A percentile compares a stretch with the other conserved stretches of the same genome.
Evolutionary conservation across 768 basidiomycete genomes (phyloP).

Genomic region (Suillus tomentosus): DNA sequence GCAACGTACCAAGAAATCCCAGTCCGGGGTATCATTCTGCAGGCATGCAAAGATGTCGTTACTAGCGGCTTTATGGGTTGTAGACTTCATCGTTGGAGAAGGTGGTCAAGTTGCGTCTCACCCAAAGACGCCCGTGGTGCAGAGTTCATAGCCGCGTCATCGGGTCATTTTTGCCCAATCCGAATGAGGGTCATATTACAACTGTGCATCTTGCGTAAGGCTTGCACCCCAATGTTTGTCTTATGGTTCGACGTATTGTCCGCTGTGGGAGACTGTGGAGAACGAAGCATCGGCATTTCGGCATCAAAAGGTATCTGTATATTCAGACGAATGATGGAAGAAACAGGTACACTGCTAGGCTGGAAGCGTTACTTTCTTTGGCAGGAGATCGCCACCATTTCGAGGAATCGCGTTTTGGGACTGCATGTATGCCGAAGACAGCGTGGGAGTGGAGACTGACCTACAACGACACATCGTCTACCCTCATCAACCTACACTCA

Average conservation of each 20-base stretch:
- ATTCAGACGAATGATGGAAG: conserved; percentile 5
- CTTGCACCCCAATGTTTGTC: conserved; percentile 28
- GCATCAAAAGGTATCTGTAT: conserved; percentile 15
- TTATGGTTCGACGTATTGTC: conserved; percentile 28
- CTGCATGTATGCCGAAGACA: neutral
- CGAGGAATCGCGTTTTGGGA: conserved; percentile 1
- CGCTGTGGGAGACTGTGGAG: conserved; percentile 39
- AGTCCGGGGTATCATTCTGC: conserved; percentile 29
- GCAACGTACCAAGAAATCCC: conserved; percentile 33
- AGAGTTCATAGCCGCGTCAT: neutral
- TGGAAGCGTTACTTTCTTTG: neutral
- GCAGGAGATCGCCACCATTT: neutral
- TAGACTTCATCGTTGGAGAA: neutral
- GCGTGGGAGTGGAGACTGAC: conserved; percentile 1
- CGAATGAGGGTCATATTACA: conserved; percentile 26
- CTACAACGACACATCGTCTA: neutral
- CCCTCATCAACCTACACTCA: conserved; percentile 32
- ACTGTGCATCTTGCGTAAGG: conserved; percentile 31
- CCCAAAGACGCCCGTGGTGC: neutral
- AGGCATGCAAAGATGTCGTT: conserved; percentile 21
- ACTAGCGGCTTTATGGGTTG: neutral
- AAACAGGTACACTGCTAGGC: conserved; percentile 2
- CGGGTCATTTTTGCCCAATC: conserved; percentile 6
- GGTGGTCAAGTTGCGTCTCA: neutral
- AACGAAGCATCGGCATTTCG: conserved; percentile 36